These are phyloP conservation scores for Backusella liffmaniae DNA, from an alignment of 192 early-diverging fungal species.

Conservation along the genomic window DNA sequence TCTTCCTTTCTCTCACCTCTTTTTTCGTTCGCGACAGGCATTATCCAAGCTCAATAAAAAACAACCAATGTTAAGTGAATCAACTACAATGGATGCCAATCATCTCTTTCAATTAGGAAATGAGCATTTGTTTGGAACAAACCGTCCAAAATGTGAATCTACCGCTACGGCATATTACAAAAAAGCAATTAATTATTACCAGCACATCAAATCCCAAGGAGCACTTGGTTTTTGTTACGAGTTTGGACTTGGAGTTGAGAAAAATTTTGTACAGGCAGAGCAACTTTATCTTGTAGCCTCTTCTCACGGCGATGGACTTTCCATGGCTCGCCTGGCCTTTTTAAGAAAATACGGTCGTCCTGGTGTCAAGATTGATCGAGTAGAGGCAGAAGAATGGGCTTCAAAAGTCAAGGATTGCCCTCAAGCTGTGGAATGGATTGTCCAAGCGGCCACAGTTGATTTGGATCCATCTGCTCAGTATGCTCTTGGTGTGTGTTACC, in stretches of 20 bases:
- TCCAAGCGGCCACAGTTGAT: conserved; percentile 53
- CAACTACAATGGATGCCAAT: background rate
- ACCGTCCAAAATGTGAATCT: conserved; percentile 38
- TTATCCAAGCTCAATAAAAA: conserved; percentile 6
- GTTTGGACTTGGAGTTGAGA: conserved; percentile 73
- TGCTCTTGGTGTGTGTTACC: conserved; percentile 74
- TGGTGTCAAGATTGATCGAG: conserved; percentile 71
- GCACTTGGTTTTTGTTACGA: conserved; percentile 81
- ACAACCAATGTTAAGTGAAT: background rate
- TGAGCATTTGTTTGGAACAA: conserved; percentile 52
- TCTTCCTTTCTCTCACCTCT: conserved; percentile 14
- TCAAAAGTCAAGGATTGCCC: conserved; percentile 8
- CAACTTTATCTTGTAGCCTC: conserved; percentile 66
- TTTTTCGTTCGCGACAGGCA: conserved; percentile 16
- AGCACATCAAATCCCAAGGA: conserved; percentile 52
- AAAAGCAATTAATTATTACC: conserved; percentile 43
- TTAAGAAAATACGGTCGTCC: conserved; percentile 80
- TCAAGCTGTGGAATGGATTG: conserved; percentile 65
- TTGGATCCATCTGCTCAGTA: conserved; percentile 55
- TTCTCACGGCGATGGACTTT: conserved; percentile 58
- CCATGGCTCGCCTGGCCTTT: conserved; percentile 69
- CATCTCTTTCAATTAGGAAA: conserved; percentile 31
- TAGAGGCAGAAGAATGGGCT: conserved; percentile 80
- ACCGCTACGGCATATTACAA: conserved; percentile 53
- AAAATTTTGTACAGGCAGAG: conserved; percentile 65